Evolutionary conservation across 345 rosid genomes (phyloP).

Genomic region (Syzygium jambos): DNA sequence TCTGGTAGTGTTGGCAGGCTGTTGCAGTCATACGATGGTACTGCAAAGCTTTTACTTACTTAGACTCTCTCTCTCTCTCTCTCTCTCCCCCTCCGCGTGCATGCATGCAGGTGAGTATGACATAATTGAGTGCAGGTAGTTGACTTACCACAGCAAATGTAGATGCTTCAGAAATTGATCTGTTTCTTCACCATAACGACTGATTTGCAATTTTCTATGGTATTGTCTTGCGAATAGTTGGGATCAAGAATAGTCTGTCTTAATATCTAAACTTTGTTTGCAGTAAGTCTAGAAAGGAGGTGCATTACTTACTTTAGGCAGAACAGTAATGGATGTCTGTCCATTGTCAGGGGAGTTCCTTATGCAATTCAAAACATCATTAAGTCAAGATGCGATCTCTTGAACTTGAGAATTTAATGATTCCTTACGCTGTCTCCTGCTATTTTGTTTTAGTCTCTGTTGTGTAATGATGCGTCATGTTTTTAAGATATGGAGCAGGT

Average conservation of each 20-base stretch:
- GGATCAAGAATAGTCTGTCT: neutral
- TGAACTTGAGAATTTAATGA: neutral
- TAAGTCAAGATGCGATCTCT: neutral
- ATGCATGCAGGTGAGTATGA: neutral
- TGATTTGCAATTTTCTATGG: neutral
- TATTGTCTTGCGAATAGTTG: neutral
- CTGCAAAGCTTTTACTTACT: neutral
- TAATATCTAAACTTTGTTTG: neutral
- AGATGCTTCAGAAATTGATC: neutral
- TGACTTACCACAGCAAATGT: neutral
- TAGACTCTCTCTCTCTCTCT: neutral
- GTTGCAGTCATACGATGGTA: conserved; percentile 45
- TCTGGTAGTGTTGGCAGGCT: conserved; percentile 38
- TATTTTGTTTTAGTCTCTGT: neutral
- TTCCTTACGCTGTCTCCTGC: neutral
- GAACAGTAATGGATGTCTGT: neutral
- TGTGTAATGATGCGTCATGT: neutral
- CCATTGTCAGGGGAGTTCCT: neutral
- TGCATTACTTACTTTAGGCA: neutral
- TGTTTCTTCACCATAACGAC: neutral
- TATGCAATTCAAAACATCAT: neutral
- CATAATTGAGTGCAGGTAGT: neutral
- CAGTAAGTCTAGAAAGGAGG: neutral
- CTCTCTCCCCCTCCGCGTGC: neutral
- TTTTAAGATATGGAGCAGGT: neutral